Evolutionary conservation across 768 basidiomycete genomes (phyloP).

Genomic region (Leucosporidium creatinivorum): DNA sequence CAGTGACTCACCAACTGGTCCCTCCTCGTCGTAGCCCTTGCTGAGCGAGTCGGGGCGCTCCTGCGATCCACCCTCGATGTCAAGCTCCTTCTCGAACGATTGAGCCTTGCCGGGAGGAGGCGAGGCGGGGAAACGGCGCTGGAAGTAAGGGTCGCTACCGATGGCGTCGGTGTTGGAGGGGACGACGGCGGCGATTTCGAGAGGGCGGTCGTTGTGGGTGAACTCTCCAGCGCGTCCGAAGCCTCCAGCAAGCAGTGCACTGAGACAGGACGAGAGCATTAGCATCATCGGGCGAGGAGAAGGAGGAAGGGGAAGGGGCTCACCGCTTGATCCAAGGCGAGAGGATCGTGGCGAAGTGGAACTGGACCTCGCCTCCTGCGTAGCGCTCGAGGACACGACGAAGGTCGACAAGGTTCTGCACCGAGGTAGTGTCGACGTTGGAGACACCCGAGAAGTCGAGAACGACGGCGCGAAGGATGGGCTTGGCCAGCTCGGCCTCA

Average conservation of each 20-base stretch:
- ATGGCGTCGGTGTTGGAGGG: constrained; percentile 40
- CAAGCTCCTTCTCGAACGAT: constrained; percentile 1
- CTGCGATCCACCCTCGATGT: neutral
- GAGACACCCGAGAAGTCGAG: constrained; percentile 81
- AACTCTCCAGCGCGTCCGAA: constrained; percentile 63
- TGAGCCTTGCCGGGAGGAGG: constrained; percentile 10
- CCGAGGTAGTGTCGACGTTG: constrained; percentile 83
- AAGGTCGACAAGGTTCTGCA: constrained; percentile 84
- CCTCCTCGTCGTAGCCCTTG: neutral
- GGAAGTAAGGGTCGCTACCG: constrained; percentile 17
- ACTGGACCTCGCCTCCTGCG: constrained; percentile 55
- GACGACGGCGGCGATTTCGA: constrained; percentile 72
- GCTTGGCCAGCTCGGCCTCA: constrained; percentile 37
- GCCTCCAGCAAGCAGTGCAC: constrained; percentile 78
- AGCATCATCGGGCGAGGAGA: neutral
- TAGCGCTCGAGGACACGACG: constrained; percentile 81
- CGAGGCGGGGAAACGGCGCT: constrained; percentile 21
- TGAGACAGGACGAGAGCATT: neutral
- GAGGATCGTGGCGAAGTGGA: constrained; percentile 87
- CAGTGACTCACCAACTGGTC: constrained; percentile 19
- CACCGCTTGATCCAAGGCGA: constrained; percentile 79
- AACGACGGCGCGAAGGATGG: constrained; percentile 73
- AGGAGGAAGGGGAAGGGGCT: neutral
- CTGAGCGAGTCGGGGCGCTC: too few species aligned
- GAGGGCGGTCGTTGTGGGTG: constrained; percentile 44